Percentiles rank a stretch among this genome's conserved stretches.
These are phyloP conservation scores for Glomus cerebriforme DNA, from an alignment of 192 early-diverging fungal species.

Conservation along the genomic window DNA sequence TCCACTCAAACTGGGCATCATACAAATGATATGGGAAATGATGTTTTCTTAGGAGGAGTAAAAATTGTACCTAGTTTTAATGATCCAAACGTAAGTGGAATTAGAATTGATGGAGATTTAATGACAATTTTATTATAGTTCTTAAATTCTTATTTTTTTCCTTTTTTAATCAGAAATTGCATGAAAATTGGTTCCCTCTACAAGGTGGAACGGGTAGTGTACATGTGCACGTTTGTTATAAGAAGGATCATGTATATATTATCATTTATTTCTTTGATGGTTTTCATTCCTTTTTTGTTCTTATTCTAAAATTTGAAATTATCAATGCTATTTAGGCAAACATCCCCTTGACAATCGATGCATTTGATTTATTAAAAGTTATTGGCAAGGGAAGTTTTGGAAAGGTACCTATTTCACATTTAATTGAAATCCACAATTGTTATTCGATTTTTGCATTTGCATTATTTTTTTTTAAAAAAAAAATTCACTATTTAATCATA, in stretches of 20 bases:
- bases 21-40: conserved; percentile 43
- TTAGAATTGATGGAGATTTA: conserved; percentile 19
- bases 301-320: conserved; percentile 14
- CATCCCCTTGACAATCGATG: conserved; percentile 79
- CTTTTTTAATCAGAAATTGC: conserved; percentile 43
- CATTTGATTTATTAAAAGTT: conserved; percentile 93
- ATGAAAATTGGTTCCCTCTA: conserved; percentile 66
- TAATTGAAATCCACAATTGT: neutral
- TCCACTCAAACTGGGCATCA: conserved; percentile 32
- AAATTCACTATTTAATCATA: neutral
- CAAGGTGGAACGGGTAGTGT: conserved; percentile 68
- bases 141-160: neutral
- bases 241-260: conserved; percentile 58
- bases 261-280: neutral
- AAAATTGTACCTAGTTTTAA: conserved; percentile 55
- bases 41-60: conserved; percentile 58
- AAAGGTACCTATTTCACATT: conserved; percentile 65
- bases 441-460: neutral
- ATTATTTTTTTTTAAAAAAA: neutral
- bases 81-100: conserved; percentile 40
- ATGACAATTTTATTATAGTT: neutral
- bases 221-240: conserved; percentile 73
- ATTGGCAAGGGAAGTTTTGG: conserved; percentile 98
- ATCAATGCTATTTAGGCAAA: conserved; percentile 49
- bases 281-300: neutral